A percentile compares a stretch with the other conserved stretches of the same genome.
Evolutionary conservation across 805 yeast species (phyloP).

Genomic region (Grigorovia jiainica): DNA sequence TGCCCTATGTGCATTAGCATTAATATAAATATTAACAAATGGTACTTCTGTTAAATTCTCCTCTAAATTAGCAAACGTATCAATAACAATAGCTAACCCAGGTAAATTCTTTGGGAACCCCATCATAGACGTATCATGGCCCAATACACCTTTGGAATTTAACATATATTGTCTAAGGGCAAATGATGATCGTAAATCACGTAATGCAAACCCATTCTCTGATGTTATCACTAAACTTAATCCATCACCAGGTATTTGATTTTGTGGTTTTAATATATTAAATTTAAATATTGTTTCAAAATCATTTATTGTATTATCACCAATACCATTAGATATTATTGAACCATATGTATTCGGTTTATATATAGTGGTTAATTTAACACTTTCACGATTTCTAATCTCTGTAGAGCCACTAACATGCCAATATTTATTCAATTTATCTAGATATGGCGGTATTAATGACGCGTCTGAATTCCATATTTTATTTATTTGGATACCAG

Average conservation of each 20-base stretch:
- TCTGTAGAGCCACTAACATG: constrained; percentile 22
- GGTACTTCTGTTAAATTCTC: constrained; percentile 9
- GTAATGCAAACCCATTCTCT: constrained; percentile 21
- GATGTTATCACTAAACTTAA: constrained; percentile 20
- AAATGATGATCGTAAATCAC: constrained; percentile 18
- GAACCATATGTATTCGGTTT: constrained; percentile 13
- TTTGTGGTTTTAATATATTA: constrained; percentile 4
- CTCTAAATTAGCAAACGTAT: constrained; percentile 10
- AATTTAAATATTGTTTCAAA: constrained; percentile 21
- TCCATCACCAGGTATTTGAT: constrained; percentile 19
- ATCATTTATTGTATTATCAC: constrained; percentile 27
- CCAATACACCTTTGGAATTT: constrained; percentile 22
- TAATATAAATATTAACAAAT: constrained; percentile 17
- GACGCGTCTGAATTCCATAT: constrained; percentile 20
- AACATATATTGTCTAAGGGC: constrained; percentile 21
- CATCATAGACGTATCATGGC: constrained; percentile 19
- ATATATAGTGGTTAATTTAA: constrained; percentile 15
- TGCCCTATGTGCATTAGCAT: constrained; percentile 18
- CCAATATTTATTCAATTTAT: constrained; percentile 24
- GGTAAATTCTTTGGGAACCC: constrained; percentile 27
- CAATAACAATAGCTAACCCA: constrained; percentile 21
- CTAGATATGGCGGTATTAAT: constrained; percentile 20
- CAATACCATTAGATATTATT: constrained; percentile 25
- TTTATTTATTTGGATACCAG: constrained; percentile 9
- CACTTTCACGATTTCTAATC: constrained; percentile 19